phyloP scores from a whole-genome alignment of 352 stramenopile species.

The Phytophthora constricta region DNA sequence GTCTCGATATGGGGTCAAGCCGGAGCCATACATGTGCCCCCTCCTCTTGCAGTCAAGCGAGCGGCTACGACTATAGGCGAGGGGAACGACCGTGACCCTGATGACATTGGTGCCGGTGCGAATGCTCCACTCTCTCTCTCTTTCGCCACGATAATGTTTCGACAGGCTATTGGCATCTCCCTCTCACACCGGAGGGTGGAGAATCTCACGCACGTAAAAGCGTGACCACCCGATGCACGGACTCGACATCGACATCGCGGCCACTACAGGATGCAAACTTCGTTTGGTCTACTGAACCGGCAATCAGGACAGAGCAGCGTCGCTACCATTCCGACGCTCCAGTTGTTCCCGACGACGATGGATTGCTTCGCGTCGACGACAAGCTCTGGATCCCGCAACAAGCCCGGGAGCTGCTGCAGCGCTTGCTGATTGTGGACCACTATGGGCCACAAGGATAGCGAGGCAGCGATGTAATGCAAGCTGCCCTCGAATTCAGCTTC shows the following conservation, averaged over 20 bases:
- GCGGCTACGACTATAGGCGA: too few relatives aligned
- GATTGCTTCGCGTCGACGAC: background rate
- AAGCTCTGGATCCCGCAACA: background rate
- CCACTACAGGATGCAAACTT: too few relatives aligned
- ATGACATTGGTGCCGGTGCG: too few relatives aligned
- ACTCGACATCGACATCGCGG: background rate
- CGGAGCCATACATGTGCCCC: too few relatives aligned
- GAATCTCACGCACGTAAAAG: background rate
- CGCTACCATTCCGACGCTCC: background rate
- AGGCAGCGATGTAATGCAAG: background rate
- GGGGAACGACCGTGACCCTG: too few relatives aligned
- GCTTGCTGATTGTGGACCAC: conserved; percentile 2
- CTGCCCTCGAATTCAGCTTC: background rate
- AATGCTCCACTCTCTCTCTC: too few relatives aligned
- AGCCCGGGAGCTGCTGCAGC: background rate
- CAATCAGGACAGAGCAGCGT: background rate
- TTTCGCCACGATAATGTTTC: too few relatives aligned
- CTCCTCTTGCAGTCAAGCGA: background rate
- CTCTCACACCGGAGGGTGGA: background rate
- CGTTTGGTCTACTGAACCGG: background rate
- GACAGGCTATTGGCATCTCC: background rate
- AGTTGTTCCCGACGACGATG: background rate
- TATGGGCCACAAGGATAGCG: conserved; percentile 1
- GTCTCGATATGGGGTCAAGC: background rate
- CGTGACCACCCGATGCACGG: too few relatives aligned